Base-by-base conservation (phyloP, 148 eudicot species). In the Agrostemma githago region DNA sequence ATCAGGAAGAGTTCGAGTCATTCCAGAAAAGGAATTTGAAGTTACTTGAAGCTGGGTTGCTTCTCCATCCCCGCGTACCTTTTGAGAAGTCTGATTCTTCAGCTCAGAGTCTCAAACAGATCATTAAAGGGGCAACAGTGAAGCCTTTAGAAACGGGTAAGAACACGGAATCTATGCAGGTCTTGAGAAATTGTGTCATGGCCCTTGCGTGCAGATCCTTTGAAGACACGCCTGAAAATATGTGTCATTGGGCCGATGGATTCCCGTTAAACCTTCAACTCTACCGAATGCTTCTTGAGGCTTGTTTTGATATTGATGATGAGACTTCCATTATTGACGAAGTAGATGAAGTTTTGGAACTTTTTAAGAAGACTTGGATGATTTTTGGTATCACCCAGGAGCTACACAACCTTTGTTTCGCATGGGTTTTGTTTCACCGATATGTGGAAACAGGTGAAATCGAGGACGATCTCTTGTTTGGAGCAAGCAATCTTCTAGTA, bases 241-340 rank as follows among this genome's bases (percentile, higher is more conserved):
- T 72, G 48, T 90, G 92, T 70, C 98, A 95, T 67, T 95, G 98
- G 98, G 98, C 93, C 20, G 98, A 95, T 86, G 98, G 98, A 56
- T 78, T 86, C 71, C 98, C 97, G 1, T 75, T 95, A 68, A 95
- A 92, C 82, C 85, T 92, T 63, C 87, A 81, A 42, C 82, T 95
- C 62, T 95, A 95, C 72, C 89, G 84, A 77, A 83, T 82, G 79
- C 89, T 95, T 71, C 79, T 95, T 20, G 97, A 90, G 76, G 86
- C 92, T 77, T 92, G 93, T 83, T 95, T 95, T 76, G 96, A 95
- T 71, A 66, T 83, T 6, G 88, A 87, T 76, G 96, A 90, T 64
- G 86, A 90, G 67, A 81, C 90, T n/a, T 79, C 85, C 11, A 74
- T 95, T 58, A 77, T 95, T 21, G 97, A 92, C 71, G 98, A 95